Percentiles rank a stretch among this genome's conserved stretches.
phyloP scores from a whole-genome alignment of 306 rosid genomes.

The Pyrus bretschneideri region DNA sequence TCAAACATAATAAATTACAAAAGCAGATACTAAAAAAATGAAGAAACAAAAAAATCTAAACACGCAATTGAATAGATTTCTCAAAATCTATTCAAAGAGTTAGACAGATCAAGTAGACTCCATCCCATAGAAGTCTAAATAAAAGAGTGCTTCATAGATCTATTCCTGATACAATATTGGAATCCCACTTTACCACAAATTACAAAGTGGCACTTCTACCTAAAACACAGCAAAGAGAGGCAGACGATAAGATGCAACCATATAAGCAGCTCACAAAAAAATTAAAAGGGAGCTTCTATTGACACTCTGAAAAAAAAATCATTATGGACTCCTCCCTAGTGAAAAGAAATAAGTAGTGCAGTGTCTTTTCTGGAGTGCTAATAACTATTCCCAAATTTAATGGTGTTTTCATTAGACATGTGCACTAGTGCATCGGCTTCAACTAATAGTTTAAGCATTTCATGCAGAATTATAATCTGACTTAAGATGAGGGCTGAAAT shows the following conservation, averaged over 20 bases:
- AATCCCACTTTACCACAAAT: neutral
- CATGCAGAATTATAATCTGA: neutral
- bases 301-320: neutral
- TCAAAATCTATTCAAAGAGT: neutral
- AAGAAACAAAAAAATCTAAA: neutral
- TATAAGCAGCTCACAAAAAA: neutral
- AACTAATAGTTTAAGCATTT: neutral
- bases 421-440: neutral
- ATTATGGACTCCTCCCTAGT: no score
- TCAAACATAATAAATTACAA: neutral
- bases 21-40: neutral
- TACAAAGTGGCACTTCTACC: neutral
- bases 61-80: no score
- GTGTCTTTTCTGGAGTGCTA: neutral
- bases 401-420: neutral
- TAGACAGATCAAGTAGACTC: neutral
- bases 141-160: neutral
- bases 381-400: neutral
- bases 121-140: neutral
- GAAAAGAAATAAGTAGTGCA: neutral
- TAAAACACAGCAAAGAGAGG: neutral
- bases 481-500: neutral
- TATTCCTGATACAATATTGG: neutral
- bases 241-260: neutral
- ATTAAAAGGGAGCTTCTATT: neutral